phyloP scores from a whole-genome alignment of 179 eudicot species.

The Carnegiea gigantea region DNA sequence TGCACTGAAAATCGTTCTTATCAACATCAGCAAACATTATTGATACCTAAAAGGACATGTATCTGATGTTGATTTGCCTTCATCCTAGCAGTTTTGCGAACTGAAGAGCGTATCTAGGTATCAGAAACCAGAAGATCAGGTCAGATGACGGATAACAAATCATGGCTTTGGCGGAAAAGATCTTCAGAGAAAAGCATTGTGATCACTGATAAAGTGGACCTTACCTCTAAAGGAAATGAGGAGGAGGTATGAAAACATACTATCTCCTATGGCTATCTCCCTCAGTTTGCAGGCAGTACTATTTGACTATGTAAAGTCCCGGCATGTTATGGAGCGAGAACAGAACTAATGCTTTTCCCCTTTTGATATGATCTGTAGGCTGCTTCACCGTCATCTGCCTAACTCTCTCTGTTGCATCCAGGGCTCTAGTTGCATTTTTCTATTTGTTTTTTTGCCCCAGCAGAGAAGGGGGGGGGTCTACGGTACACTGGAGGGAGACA shows the following conservation, averaged over 20 bases:
- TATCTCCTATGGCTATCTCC: too few relatives aligned
- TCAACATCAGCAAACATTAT: background rate
- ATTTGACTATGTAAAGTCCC: background rate
- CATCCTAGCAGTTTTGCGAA: background rate
- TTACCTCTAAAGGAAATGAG: constrained; percentile 33
- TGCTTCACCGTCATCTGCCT: background rate
- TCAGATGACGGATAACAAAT: constrained; percentile 55
- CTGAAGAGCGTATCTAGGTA: background rate
- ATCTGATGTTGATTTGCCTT: background rate
- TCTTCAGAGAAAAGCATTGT: constrained; percentile 51
- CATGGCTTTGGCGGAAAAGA: constrained; percentile 87
- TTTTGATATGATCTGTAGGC: background rate
- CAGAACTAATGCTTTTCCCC: background rate
- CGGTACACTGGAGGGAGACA: background rate
- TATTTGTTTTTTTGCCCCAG: too few relatives aligned
- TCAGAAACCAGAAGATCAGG: background rate
- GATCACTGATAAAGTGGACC: constrained; percentile 42
- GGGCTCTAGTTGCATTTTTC: background rate
- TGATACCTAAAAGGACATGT: background rate
- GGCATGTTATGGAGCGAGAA: background rate
- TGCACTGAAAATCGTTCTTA: background rate
- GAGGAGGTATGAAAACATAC: constrained; percentile 43
- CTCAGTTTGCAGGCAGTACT: background rate
- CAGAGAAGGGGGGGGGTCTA: background rate
- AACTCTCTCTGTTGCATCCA: background rate